A percentile compares a stretch with the other conserved stretches of the same genome.
These are phyloP conservation scores for Hypoxylon cercidicola DNA, from an alignment of 495 filamentous ascomycete species.

Conservation along the genomic window DNA sequence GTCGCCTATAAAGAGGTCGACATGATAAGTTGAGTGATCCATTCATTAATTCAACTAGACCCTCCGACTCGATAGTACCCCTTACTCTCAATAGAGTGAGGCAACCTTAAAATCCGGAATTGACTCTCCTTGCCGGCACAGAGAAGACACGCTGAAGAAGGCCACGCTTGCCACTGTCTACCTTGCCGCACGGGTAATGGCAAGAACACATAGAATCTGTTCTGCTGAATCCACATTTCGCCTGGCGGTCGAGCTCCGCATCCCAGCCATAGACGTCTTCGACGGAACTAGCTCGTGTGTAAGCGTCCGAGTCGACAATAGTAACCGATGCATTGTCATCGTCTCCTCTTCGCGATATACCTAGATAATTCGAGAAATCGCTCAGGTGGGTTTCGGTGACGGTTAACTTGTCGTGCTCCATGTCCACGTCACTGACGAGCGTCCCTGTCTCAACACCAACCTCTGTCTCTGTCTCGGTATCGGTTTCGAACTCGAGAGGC, in stretches of 20 bases:
- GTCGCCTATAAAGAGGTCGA: constrained; percentile 6
- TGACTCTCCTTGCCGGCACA: constrained; percentile 29
- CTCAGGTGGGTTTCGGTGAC: constrained; percentile 31
- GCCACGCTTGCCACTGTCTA: constrained; percentile 49
- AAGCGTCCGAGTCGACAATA: constrained; percentile 39
- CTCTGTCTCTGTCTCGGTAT: constrained; percentile 51
- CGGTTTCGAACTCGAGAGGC: constrained; percentile 48
- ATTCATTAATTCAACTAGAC: constrained; percentile 27
- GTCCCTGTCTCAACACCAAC: constrained; percentile 33
- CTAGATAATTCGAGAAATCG: constrained; percentile 51
- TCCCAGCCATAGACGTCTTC: constrained; percentile 63
- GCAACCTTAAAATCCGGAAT: constrained; percentile 22
- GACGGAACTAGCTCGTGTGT: constrained; percentile 38
- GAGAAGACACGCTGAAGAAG: constrained; percentile 58
- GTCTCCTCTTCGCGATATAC: constrained; percentile 30
- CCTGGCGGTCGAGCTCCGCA: constrained; percentile 52
- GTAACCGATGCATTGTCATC: constrained; percentile 38
- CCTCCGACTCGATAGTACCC: constrained; percentile 3
- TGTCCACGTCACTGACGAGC: constrained; percentile 23
- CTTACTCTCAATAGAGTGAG: constrained; percentile 1
- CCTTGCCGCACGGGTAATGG: constrained; percentile 36
- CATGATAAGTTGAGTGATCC: constrained; percentile 8
- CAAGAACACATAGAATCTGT: constrained; percentile 22
- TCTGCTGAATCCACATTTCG: constrained; percentile 31
- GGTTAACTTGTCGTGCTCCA: constrained; percentile 10